Conservation (phyloP, 2,329 filamentous ascomycete species). For the Pestalotiopsis fici region DNA sequence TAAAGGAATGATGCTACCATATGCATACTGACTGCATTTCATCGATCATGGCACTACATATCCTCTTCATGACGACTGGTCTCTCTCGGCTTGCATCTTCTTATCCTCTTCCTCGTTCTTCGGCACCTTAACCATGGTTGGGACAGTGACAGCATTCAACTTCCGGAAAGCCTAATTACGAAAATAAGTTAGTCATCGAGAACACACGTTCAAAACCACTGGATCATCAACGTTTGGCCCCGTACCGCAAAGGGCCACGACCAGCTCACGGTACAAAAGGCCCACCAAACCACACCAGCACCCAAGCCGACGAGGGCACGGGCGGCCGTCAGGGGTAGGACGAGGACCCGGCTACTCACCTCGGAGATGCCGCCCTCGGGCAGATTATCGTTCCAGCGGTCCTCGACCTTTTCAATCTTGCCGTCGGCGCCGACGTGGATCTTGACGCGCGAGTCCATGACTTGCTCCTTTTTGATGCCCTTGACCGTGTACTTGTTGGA, state of each 20-base stretch:
- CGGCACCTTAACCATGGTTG: conserved; percentile 33
- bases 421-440: conserved; percentile 33
- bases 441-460: conserved; percentile 29
- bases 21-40: too few species aligned
- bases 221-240: too few species aligned
- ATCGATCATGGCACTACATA: neutral
- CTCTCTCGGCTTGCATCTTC: conserved; percentile 30
- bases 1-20: too few species aligned
- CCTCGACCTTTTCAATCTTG: conserved; percentile 35
- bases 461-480: conserved; percentile 31
- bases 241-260: conserved; percentile 21
- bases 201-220: too few species aligned
- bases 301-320: neutral
- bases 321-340: neutral
- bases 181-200: conserved; percentile 8
- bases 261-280: conserved; percentile 17
- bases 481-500: conserved; percentile 37
- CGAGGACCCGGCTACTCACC: conserved; percentile 23
- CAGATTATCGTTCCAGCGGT: conserved; percentile 36
- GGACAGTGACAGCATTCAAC: conserved; percentile 35
- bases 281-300: conserved; percentile 13
- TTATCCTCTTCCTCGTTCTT: conserved; percentile 35
- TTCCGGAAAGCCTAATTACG: conserved; percentile 31
- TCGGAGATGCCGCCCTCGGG: conserved; percentile 34
- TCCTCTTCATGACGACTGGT: conserved; percentile 9